Conservation (phyloP, 345 rosid genomes). For the Gossypium herbaceum region DNA sequence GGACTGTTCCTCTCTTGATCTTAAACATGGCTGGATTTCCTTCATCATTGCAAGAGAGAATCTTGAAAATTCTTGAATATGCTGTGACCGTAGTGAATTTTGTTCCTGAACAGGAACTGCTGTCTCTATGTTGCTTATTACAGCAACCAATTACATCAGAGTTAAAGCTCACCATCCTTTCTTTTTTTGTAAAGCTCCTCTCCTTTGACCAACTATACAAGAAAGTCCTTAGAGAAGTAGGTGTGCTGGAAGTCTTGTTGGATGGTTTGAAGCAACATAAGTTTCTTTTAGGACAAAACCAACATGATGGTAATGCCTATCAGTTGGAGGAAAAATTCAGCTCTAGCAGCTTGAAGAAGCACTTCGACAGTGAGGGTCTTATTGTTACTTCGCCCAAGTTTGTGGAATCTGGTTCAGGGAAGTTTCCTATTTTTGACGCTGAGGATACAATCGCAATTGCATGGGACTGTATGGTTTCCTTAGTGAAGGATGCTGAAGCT, state of each 20-base stretch:
- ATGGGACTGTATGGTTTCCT: slow-evolving; percentile 93
- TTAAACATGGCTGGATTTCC: slow-evolving; percentile 95
- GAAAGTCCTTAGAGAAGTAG: slow-evolving; percentile 95
- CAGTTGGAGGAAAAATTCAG: slow-evolving; percentile 61
- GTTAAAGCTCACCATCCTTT: slow-evolving; percentile 87
- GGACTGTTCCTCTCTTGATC: slow-evolving; percentile 94
- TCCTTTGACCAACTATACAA: slow-evolving; percentile 98
- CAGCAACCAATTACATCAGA: slow-evolving; percentile 93
- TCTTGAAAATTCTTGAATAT: slow-evolving; percentile 96
- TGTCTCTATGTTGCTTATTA: slow-evolving; percentile 93
- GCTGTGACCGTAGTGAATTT: slow-evolving; percentile 98
- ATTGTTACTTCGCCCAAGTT: slow-evolving; percentile 88
- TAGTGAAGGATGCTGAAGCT: slow-evolving; percentile 88
- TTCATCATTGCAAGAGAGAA: slow-evolving; percentile 82
- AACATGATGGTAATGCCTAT: slow-evolving; percentile 33
- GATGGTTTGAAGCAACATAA: slow-evolving; percentile 97
- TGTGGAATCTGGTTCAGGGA: slow-evolving; percentile 74
- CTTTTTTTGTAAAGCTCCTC: slow-evolving; percentile 89
- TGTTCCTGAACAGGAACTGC: slow-evolving; percentile 97
- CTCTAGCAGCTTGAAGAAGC: slow-evolving; percentile 80
- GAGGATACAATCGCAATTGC: slow-evolving; percentile 73
- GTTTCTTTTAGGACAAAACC: slow-evolving; percentile 73
- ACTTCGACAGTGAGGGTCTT: slow-evolving; percentile 67
- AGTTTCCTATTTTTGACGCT: slow-evolving; percentile 78
- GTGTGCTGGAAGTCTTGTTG: slow-evolving; percentile 84